Evolutionary conservation across 805 yeast species (phyloP).

Genomic region (Monosporozyma solicola): DNA sequence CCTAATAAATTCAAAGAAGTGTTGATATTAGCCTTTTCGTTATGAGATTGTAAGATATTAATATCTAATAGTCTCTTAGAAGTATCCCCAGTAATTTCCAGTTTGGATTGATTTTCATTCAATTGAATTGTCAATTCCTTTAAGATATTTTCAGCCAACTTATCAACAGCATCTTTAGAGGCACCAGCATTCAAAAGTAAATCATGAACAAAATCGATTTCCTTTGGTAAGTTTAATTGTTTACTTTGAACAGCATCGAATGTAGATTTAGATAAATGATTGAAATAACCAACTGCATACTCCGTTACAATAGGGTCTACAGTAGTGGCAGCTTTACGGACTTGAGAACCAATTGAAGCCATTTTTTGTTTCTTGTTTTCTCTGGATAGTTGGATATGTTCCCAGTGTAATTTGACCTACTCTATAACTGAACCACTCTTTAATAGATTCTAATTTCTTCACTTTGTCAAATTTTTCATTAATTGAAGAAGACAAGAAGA

Average conservation of each 20-base stretch:
- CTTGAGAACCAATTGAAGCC: slow-evolving; percentile 42
- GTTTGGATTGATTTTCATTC: slow-evolving; percentile 59
- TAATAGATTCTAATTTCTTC: neutral
- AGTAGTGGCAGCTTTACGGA: slow-evolving; percentile 78
- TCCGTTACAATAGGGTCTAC: slow-evolving; percentile 80
- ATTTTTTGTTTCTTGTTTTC: slow-evolving; percentile 9
- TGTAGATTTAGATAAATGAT: slow-evolving; percentile 68
- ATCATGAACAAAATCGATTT: slow-evolving; percentile 56
- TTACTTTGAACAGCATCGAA: slow-evolving; percentile 77
- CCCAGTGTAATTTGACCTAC: neutral
- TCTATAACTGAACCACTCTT: neutral
- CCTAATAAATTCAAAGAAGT: slow-evolving; percentile 69
- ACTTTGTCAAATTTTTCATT: neutral
- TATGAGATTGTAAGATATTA: slow-evolving; percentile 56
- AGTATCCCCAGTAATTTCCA: slow-evolving; percentile 76
- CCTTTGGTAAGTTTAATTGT: slow-evolving; percentile 56
- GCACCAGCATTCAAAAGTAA: slow-evolving; percentile 82
- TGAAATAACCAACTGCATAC: slow-evolving; percentile 86
- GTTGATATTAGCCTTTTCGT: slow-evolving; percentile 59
- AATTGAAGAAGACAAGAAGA: neutral
- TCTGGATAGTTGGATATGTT: neutral
- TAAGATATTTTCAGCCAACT: slow-evolving; percentile 39
- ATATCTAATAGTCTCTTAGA: slow-evolving; percentile 79
- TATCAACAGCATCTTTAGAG: slow-evolving; percentile 42
- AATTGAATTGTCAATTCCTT: slow-evolving; percentile 44